Base-by-base conservation (phyloP, 306 rosid genomes). In the Begonia peltatifolia region DNA sequence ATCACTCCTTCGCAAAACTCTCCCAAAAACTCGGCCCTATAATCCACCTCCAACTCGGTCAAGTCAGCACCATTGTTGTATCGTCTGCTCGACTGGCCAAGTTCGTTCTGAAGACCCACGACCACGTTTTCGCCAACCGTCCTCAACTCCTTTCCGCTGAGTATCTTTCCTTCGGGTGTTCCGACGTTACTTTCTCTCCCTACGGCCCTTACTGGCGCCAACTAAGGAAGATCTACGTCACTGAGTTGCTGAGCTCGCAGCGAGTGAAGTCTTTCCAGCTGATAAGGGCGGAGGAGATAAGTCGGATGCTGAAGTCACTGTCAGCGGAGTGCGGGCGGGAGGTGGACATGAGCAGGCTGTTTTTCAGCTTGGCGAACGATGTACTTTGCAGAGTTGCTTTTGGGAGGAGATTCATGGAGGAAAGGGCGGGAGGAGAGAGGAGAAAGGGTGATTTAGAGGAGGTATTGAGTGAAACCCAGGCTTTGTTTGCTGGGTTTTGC, bases 171-270 rank as follows among this genome's bases (percentile, higher is more conserved):
- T 74, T 68, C 54, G 67, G 67, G 25, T 64, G 72, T 68, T 68
- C 75, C 10, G 75, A 74, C 54, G 56, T 74, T 11, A 70, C 59
- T 13, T 74, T 68, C 71, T 74, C 79, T 11, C 71, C 71, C 42
- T 61, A 68, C 59, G 72, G 75, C 4, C 65, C 79, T 2, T 68
- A 74, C 62, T 73, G 78, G 78, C 61, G 78, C 58, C 68, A 68
- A 11, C 63, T 61, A 16, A 42, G 74, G 9, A 74, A 74, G 25
- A 57, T 68, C 14, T 68, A 68, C 63, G 71, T 69, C 53, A 43
- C 65, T 46, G 72, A 68, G 71, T 30, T 74, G 41, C 66, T 68
- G 22, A 74, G 68, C 50, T 53, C 70, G 12, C 64, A 57, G 42
- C 47, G 75, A 12, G 69, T 74, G 51, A 42, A 9, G 58, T 69